Base-by-base conservation (phyloP, 208 protist genomes). In the Phytomonas sp. region DNA sequence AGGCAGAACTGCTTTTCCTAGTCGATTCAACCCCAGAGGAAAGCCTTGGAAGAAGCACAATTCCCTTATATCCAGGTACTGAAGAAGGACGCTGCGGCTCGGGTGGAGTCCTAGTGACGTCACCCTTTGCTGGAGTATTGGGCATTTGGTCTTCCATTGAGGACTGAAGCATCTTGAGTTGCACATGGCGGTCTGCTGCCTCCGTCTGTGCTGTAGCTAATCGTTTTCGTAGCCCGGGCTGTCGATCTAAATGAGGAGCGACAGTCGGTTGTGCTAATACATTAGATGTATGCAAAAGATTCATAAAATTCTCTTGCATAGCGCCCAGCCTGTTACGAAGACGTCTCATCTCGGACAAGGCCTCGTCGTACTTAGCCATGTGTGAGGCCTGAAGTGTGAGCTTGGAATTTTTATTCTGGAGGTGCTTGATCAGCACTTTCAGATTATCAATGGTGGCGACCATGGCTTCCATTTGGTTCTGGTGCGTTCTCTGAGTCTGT, bases 381-480 rank as follows among this genome's bases (percentile, higher is more conserved):
- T 74, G 69, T 60, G 74, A 40, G 51, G 72, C 56, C 40, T 7
- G 31, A 51, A 0, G 71, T 70, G 53, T 77, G 73, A 96, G 74
- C n/a, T 78, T 64, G 23, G 60, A 66, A 62, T 96, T 96, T 65
- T 96, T 88, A 37, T 66, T 28, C 71, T 92, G 86, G 62, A 96
- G 75, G 34, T 81, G 79, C 46, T 88, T 77, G 29, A 96, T 81
- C 28, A 93, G 83, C 31, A 88, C 43, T 68, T 90, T 89, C 30
- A 96, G 63, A 61, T 90, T 92, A 29, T 89, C 88, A 28, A 93
- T 78, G 6, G 93, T 70, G 33, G 82, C 81, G 60, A 85, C 76
- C 3, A 96, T 73, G 1, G 75, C 68, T 26, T 78, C 73, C 17
- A 72, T 64, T 31, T 70, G 63, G 33, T 72, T 51, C 7, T 64